Percentiles rank a stretch among this genome's conserved stretches.
These are phyloP conservation scores for Cyberlindnera xishuangbannaensis DNA, from an alignment of 805 yeast species.

Conservation along the genomic window DNA sequence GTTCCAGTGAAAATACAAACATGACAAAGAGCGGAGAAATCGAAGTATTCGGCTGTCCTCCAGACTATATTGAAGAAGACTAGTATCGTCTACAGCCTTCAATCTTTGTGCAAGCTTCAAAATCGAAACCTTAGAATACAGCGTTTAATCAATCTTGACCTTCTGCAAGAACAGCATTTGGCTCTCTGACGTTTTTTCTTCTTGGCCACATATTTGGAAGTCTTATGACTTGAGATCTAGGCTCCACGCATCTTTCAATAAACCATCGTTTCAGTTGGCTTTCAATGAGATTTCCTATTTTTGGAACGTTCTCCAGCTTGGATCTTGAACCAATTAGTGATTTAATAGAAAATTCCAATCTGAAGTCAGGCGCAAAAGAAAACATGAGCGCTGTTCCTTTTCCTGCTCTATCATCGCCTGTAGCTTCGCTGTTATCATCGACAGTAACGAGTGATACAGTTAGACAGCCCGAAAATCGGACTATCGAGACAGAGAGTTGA, in stretches of 20 bases:
- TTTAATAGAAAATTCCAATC: slow-evolving; percentile 81
- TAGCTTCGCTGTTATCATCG: slow-evolving; percentile 6
- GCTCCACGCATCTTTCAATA: slow-evolving; percentile 88
- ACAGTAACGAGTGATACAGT: slow-evolving; percentile 51
- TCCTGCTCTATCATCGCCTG: slow-evolving; percentile 16
- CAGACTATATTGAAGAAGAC: slow-evolving; percentile 14
- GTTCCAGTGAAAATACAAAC: slow-evolving; percentile 15
- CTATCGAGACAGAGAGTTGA: slow-evolving; percentile 77
- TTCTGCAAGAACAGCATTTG: slow-evolving; percentile 13
- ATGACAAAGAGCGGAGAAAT: slow-evolving; percentile 22
- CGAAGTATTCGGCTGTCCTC: slow-evolving; percentile 17
- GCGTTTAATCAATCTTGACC: slow-evolving; percentile 9
- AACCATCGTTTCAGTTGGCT: slow-evolving; percentile 82
- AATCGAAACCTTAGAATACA: too few species aligned
- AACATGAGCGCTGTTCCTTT: slow-evolving; percentile 73
- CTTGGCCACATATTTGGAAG: slow-evolving; percentile 88
- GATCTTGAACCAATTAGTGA: slow-evolving; percentile 91
- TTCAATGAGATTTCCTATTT: slow-evolving; percentile 80
- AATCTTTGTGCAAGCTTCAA: too few species aligned
- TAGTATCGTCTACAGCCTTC: too few species aligned
- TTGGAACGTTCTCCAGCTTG: slow-evolving; percentile 88
- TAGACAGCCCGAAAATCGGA: slow-evolving; percentile 84
- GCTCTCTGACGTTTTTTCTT: slow-evolving; percentile 48
- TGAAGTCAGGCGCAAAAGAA: slow-evolving; percentile 86
- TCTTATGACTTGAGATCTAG: slow-evolving; percentile 79